Conservation (phyloP, 164 flowering plant species). For the Amborella trichopoda region DNA sequence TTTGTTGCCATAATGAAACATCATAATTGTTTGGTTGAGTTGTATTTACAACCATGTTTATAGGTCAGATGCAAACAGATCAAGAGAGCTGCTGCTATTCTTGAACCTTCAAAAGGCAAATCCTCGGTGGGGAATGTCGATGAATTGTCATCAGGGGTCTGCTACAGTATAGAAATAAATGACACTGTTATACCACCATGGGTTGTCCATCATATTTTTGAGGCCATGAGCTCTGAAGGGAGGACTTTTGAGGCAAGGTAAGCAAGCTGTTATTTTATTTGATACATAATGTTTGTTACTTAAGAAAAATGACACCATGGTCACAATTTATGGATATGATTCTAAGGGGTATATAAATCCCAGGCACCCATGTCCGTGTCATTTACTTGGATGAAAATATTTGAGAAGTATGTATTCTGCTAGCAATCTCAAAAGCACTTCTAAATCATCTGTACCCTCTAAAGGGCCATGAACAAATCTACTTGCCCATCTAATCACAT, state of each 20-base stretch:
- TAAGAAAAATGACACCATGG: not conserved
- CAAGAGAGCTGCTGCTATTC: slow-evolving; percentile 31
- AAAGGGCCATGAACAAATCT: too few relatives aligned
- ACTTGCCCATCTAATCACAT: too few relatives aligned
- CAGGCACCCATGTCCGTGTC: not conserved
- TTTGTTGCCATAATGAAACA: too few relatives aligned
- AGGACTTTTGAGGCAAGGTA: slow-evolving; percentile 80
- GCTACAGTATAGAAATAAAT: slow-evolving; percentile 69
- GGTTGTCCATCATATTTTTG: slow-evolving; percentile 54
- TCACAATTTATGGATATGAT: not conserved
- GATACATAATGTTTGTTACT: not conserved
- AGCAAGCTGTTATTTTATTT: not conserved
- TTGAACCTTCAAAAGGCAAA: slow-evolving; percentile 21
- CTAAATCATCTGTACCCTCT: not conserved
- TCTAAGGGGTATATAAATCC: too few relatives aligned
- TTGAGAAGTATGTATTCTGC: not conserved
- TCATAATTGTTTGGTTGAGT: too few relatives aligned
- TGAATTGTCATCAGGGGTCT: slow-evolving; percentile 23
- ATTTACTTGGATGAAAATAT: not conserved
- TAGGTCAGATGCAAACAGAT: slow-evolving; percentile 81
- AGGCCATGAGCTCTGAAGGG: slow-evolving; percentile 39
- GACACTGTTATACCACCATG: slow-evolving; percentile 78
- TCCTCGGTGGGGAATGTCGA: slow-evolving; percentile 16
- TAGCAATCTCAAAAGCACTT: not conserved
- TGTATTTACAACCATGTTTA: too few relatives aligned